Percentiles rank a stretch among this genome's conserved stretches.
phyloP scores from a whole-genome alignment of 176 grass and related monocot species.

The Lolium perenne region DNA sequence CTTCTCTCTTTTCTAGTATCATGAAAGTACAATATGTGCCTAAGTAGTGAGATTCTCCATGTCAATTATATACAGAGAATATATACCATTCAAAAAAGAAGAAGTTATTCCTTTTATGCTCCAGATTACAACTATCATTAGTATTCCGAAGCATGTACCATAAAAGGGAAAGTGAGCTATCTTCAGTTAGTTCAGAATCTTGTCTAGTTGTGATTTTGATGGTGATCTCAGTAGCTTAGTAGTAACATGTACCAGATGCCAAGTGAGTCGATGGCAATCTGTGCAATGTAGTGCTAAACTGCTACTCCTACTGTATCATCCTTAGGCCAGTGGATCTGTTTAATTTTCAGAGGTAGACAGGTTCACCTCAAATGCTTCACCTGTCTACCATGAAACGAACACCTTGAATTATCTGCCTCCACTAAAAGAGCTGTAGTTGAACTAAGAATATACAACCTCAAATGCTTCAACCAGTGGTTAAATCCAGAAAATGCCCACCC shows the following conservation, averaged over 20 bases:
- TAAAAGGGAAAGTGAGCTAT: neutral
- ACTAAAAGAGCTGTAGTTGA: neutral
- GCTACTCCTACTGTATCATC: neutral
- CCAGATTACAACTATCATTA: too few relatives aligned
- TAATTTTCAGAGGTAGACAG: neutral
- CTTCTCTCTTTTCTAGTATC: too few relatives aligned
- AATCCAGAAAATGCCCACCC: neutral
- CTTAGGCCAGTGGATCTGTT: slow-evolving; percentile 1
- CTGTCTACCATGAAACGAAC: neutral
- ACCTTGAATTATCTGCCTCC: neutral
- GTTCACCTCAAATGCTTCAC: too few relatives aligned
- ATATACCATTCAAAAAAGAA: too few relatives aligned
- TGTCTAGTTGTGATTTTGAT: neutral
- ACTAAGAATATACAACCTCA: neutral
- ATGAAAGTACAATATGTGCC: neutral
- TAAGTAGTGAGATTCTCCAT: too few relatives aligned
- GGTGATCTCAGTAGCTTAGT: neutral
- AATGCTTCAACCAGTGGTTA: slow-evolving; percentile 13
- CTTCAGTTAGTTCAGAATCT: neutral
- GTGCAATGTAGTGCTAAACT: neutral
- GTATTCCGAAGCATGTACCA: too few relatives aligned
- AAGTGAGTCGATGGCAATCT: neutral
- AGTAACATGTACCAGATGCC: neutral
- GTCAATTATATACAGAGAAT: too few relatives aligned
- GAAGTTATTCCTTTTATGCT: too few relatives aligned